Conservation (phyloP, 225 moss, liverwort and hornwort species). For the Antitrichia curtipendula region DNA sequence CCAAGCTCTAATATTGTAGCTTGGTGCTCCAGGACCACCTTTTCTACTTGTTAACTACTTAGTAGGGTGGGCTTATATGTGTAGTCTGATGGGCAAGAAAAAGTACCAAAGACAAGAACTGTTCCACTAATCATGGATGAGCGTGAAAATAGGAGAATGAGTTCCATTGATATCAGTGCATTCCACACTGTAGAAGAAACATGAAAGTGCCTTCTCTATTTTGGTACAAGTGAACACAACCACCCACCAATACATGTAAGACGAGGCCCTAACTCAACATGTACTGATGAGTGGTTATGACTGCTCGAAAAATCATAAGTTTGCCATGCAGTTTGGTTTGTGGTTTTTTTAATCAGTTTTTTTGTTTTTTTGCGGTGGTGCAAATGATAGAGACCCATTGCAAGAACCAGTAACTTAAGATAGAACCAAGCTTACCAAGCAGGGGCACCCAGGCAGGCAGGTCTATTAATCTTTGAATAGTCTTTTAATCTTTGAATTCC, state of each 20-base stretch:
- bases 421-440: not conserved
- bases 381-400: not conserved
- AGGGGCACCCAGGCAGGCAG: too few relatives aligned
- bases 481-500: not conserved
- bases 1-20: not conserved
- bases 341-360: not conserved
- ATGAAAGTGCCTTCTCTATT: not conserved
- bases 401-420: too few relatives aligned
- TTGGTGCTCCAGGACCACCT: not conserved
- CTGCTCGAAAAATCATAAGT: too few relatives aligned
- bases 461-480: not conserved
- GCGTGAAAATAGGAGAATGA: not conserved
- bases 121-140: too few relatives aligned
- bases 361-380: not conserved
- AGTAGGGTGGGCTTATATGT: not conserved
- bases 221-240: not conserved
- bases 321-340: not conserved
- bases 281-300: not conserved
- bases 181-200: not conserved
- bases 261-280: not conserved
- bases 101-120: not conserved
- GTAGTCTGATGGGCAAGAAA: not conserved
- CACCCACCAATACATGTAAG: not conserved
- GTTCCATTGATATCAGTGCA: not conserved
- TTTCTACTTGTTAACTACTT: not conserved